Conservation (phyloP, 352 stramenopile species). For the Phytophthora vignae region DNA sequence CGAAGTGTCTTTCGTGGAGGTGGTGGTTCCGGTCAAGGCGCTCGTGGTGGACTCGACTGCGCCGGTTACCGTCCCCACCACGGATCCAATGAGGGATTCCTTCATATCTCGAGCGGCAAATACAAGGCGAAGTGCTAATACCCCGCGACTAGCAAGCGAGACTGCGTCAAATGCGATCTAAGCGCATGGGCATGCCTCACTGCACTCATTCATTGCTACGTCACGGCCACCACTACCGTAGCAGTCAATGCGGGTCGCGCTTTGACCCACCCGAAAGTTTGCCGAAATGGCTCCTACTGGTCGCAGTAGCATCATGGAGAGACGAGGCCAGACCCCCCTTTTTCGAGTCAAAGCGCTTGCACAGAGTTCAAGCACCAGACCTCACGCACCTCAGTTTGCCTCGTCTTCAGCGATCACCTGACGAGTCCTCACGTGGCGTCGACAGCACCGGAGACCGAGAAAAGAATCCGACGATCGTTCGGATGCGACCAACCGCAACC, state of each 20-base stretch:
- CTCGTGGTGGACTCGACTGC: constrained; percentile 20
- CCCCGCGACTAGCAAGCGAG: constrained; percentile 1
- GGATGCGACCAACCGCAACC: too few relatives aligned
- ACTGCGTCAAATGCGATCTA: constrained; percentile 20
- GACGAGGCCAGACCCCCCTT: constrained; percentile 14
- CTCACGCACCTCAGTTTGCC: background rate
- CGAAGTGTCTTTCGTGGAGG: background rate
- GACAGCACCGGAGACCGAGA: constrained; percentile 7
- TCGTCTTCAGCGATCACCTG: constrained; percentile 6
- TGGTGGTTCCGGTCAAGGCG: constrained; percentile 18
- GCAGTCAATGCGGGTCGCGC: constrained; percentile 2
- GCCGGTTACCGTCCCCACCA: constrained; percentile 24
- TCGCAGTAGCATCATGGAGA: constrained; percentile 34
- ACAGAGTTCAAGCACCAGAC: background rate
- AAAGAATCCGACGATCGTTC: constrained; percentile 10
- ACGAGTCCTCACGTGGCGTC: constrained; percentile 26
- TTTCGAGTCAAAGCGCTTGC: constrained; percentile 10
- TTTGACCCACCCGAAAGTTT: constrained; percentile 35
- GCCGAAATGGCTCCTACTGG: constrained; percentile 17
- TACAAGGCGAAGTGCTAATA: background rate
- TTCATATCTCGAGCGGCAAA: constrained; percentile 21
- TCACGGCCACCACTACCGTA: constrained; percentile 7
- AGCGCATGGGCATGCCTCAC: constrained; percentile 3
- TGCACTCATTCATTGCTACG: background rate
- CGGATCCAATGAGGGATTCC: constrained; percentile 28